Base-by-base conservation (phyloP, 148 eudicot genomes). In the Arctostaphylos glauca region DNA sequence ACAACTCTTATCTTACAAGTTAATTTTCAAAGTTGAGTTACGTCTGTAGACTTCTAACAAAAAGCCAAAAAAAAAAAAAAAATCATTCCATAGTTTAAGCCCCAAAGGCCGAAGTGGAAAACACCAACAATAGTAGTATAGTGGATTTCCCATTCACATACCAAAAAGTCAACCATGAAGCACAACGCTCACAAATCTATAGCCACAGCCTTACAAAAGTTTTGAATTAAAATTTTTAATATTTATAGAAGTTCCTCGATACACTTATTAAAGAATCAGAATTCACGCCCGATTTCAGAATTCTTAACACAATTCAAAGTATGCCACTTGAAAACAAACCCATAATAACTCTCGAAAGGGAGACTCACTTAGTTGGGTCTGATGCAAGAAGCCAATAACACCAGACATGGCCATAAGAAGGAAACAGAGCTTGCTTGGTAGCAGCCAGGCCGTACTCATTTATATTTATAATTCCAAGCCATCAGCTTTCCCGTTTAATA, bases 321-420 rank as follows among this genome's bases (percentile, higher is more conserved):
- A 8, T 3, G 25, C 59, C 5, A 13, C 58, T 3, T 10, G 41
- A 23, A 52, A 52, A 19, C 5, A 77, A 31, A 25, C 4, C 4
- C 44, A 10, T 7, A 38, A 62, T 31, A 64, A 55, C 60, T 53
- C 71, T 53, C 71, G 81, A 83, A 41, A 55, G 80, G 15, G 2
- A 31, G 23, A 84, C 81, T 71, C 15, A 86, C 92, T 80, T 52
- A 95, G 97, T 95, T 90, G 58, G 98, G 93, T 55, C 86, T 93
- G 98, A 52, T 94, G 93, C 83, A 95, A 91, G 80, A 95, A 87
- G 41, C 97, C 97, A 56, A 95, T 94, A 62, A 92, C 92, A 23
- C 93, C 98, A 68, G 97, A 92, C 94, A 93, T 95, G 87, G 93
- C 95, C 74, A 93, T 94, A 75, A 91, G 92, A 90, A 91, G 93